Percentiles rank a stretch among this genome's conserved stretches.
These are phyloP conservation scores for Citrus inodora DNA, from an alignment of 345 rosid genomes.

Conservation along the genomic window DNA sequence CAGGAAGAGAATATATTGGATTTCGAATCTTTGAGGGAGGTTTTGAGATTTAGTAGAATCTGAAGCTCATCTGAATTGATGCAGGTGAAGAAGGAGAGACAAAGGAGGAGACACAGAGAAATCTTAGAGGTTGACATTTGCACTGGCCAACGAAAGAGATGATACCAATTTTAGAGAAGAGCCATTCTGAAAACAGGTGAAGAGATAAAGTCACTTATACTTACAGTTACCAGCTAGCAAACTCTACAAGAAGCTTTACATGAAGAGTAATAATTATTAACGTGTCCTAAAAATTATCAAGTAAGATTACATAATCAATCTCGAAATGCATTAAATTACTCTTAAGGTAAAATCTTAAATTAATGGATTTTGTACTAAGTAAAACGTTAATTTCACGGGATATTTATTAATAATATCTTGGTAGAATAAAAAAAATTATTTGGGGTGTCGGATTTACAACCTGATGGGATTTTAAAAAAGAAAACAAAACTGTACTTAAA, in stretches of 20 bases:
- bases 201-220: background rate
- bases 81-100: slow-evolving; percentile 19
- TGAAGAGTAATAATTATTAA: background rate
- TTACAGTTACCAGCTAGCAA: background rate
- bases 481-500: background rate
- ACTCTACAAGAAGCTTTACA: background rate
- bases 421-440: too few relatives aligned
- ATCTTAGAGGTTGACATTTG: slow-evolving; percentile 27
- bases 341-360: background rate
- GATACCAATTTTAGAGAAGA: background rate
- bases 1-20: slow-evolving; percentile 47
- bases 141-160: slow-evolving; percentile 7
- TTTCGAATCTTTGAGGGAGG: slow-evolving; percentile 31
- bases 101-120: slow-evolving; percentile 22
- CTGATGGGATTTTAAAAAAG: background rate
- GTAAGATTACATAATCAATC: background rate
- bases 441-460: background rate
- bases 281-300: background rate
- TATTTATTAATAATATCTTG: too few relatives aligned
- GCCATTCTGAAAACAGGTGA: background rate
- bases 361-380: background rate
- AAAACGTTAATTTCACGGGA: background rate
- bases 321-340: background rate
- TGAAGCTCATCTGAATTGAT: slow-evolving; percentile 57
- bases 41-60: slow-evolving; percentile 41